Base-by-base conservation (phyloP, 768 basidiomycete species). In the Suillus decipiens region DNA sequence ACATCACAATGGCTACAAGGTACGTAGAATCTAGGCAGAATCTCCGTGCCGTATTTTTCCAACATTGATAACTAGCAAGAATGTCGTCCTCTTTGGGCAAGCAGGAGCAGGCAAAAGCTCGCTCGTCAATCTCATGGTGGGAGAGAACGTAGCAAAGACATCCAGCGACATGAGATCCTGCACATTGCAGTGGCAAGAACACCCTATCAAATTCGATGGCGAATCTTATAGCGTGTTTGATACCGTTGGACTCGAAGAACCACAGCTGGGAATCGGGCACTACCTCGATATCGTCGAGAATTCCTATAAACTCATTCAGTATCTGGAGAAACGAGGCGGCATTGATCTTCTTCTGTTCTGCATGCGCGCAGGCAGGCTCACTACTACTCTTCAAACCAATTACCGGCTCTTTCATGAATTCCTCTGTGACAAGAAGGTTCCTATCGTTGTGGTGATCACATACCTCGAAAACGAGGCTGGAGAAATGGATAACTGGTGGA, bases 61-160 rank as follows among this genome's bases (percentile, higher is more conserved):
- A 50, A 51, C 50, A 19, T 31, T 31, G 28, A 51, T 51, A 0
- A 31, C 17, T 19, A 11, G 28, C 1, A 31, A 72, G 7, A 47
- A 81, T 39, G 67, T 81, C 50, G 67, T 82, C 2, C 63, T 82
- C n/a, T 80, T 81, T 45, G 81, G 81, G 3, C 78, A 80, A 63
- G 71, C 75, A 1, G 78, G 81, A n/a, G 64, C 70, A n/a, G 75
- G 73, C 5, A 75, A 76, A 58, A 73, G 73, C 55, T 69, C 71
- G 1, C 69, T 74, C 33, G 68, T 74, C 61, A 75, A 76, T 34
- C 71, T 75, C 24, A 73, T 76, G 60, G 73, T 75, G 12, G 71
- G 60, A 12, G n/a, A 19, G 28, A 12, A 64, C 1, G 19, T 73
- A 19, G 73, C 73, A 28, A 31, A 55, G 28, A 73, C 76, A 37